Evolutionary conservation across 352 stramenopile genomes (phyloP).

Genomic region (Pythium chondricola): DNA sequence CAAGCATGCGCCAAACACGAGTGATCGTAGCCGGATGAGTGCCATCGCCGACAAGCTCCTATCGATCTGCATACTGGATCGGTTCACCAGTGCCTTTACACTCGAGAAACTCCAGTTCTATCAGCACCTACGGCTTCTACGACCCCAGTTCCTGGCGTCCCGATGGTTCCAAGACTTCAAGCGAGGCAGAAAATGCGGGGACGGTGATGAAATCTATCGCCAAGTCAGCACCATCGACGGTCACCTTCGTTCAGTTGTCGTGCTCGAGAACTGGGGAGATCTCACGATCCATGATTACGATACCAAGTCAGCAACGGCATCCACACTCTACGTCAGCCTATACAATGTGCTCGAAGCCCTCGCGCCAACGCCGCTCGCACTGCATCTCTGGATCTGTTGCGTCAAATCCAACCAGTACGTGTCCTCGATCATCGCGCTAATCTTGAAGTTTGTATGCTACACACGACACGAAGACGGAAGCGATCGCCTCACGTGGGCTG

Average conservation of each 20-base stretch:
- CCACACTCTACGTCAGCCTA: constrained; percentile 27
- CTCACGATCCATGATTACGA: constrained; percentile 51
- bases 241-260: constrained; percentile 38
- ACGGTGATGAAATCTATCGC: constrained; percentile 64
- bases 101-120: constrained; percentile 66
- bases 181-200: constrained; percentile 49
- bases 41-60: constrained; percentile 44
- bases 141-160: constrained; percentile 44
- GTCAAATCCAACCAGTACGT: constrained; percentile 69
- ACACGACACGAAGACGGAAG: neutral
- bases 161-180: constrained; percentile 55
- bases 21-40: constrained; percentile 9
- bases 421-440: constrained; percentile 29
- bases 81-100: constrained; percentile 64
- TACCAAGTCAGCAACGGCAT: constrained; percentile 24
- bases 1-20: constrained; percentile 3
- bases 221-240: constrained; percentile 42
- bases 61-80: constrained; percentile 53
- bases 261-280: constrained; percentile 81
- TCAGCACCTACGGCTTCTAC: constrained; percentile 44
- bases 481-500: neutral
- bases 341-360: constrained; percentile 27
- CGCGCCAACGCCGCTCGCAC: constrained; percentile 30
- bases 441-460: constrained; percentile 27
- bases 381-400: constrained; percentile 59